A percentile compares a stretch with the other conserved stretches of the same genome.
Evolutionary conservation across 2,329 filamentous ascomycete species (phyloP).

Genomic region (Meredithiella fracta): DNA sequence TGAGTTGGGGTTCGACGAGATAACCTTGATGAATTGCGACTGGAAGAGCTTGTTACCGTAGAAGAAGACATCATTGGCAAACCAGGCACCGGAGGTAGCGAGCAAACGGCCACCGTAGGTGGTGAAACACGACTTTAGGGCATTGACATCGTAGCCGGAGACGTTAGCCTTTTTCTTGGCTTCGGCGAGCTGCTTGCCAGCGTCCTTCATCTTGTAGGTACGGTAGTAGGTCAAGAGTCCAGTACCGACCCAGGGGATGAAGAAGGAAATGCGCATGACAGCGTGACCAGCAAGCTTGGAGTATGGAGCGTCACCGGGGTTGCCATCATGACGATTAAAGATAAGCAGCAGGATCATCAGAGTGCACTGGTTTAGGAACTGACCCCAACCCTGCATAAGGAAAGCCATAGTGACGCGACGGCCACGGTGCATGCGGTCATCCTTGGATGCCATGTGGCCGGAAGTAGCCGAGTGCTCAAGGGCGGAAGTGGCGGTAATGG

Average conservation of each 20-base stretch:
- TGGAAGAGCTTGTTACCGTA: conserved; percentile 99
- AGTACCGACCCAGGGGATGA: conserved; percentile 76
- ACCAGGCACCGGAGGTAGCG: conserved; percentile 81
- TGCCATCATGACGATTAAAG: conserved; percentile 43
- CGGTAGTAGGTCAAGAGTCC: conserved; percentile 94
- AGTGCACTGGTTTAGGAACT: conserved; percentile 82
- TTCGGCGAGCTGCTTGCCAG: conserved; percentile 62
- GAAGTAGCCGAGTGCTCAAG: conserved; percentile 83
- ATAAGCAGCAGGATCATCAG: conserved; percentile 75
- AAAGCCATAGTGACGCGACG: conserved; percentile 92
- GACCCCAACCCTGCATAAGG: conserved; percentile 97
- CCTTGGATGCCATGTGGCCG: conserved; percentile 74
- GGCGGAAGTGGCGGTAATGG: conserved; percentile 87
- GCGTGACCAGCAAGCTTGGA: conserved; percentile 62
- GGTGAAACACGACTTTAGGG: conserved; percentile 58
- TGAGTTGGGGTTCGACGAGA: conserved; percentile 50
- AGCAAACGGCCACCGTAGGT: conserved; percentile 77
- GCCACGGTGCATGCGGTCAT: conserved; percentile 87
- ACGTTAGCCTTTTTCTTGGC: conserved; percentile 78
- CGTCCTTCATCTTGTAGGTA: conserved; percentile 83
- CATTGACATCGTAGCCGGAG: conserved; percentile 82
- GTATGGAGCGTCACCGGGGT: conserved; percentile 58
- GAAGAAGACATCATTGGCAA: conserved; percentile 95
- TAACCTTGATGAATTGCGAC: conserved; percentile 69
- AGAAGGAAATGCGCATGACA: conserved; percentile 85